Evolutionary conservation across 179 eudicot genomes (phyloP).

Genomic region (Actinidia arguta): DNA sequence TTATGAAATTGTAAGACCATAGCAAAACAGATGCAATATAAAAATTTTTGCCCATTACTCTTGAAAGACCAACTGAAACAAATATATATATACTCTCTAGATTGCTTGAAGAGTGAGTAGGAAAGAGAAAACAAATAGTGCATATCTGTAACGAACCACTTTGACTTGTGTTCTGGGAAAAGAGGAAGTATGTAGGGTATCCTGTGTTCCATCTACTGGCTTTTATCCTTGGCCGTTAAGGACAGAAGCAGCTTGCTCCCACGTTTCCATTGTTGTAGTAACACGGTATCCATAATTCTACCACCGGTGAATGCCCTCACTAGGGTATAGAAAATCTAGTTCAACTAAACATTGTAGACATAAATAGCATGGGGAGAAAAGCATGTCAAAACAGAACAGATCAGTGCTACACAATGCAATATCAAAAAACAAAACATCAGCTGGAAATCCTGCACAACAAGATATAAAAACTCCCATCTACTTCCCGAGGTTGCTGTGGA

Average conservation of each 20-base stretch:
- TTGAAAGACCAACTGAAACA: conserved; percentile 44
- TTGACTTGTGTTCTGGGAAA: conserved; percentile 95
- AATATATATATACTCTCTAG: too few species aligned
- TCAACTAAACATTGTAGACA: conserved; percentile 56
- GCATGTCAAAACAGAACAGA: not conserved
- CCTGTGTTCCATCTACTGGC: conserved; percentile 92
- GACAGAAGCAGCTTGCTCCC: conserved; percentile 84
- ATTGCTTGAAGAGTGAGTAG: too few species aligned
- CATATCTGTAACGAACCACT: conserved; percentile 40
- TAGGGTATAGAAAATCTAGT: conserved; percentile 92
- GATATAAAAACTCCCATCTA: conserved; percentile 97
- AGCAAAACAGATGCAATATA: conserved; percentile 89
- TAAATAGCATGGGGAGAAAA: conserved; percentile 1
- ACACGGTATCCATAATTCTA: conserved; percentile 95
- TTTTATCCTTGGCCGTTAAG: conserved; percentile 84
- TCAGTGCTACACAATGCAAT: not conserved
- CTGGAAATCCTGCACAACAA: conserved; percentile 81
- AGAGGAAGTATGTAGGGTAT: conserved; percentile 92
- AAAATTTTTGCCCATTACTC: conserved; percentile 96
- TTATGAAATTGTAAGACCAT: conserved; percentile 92
- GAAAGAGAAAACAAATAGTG: not conserved
- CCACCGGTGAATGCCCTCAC: conserved; percentile 91
- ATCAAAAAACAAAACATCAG: conserved; percentile 56
- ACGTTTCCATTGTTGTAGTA: conserved; percentile 85
- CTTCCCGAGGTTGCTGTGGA: conserved; percentile 96